A percentile compares a stretch with the other conserved stretches of the same genome.
Conservation (phyloP, 257 asterid genomes). For the Henckelia pumila region DNA sequence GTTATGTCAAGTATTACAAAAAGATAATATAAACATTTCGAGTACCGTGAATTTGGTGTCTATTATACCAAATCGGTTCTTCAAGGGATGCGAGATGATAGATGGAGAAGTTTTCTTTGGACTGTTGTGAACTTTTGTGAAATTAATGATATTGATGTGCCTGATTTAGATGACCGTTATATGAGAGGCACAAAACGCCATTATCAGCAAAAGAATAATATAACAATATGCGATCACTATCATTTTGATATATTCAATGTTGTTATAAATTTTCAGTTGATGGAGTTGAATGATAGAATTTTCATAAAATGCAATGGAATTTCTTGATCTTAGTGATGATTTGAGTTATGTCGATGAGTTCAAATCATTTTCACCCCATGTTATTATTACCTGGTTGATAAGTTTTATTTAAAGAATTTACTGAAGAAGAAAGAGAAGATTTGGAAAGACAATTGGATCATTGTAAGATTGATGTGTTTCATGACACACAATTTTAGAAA, state of each 20-base stretch:
- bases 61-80: background rate
- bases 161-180: too few relatives aligned
- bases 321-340: background rate
- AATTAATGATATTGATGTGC: too few relatives aligned
- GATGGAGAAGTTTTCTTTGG: too few relatives aligned
- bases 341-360: too few relatives aligned
- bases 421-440: background rate
- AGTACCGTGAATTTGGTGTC: background rate
- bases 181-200: too few relatives aligned
- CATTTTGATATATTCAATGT: background rate
- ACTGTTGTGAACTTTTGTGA: too few relatives aligned
- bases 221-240: too few relatives aligned
- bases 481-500: too few relatives aligned
- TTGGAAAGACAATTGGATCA: too few relatives aligned
- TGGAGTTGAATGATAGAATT: background rate
- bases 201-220: background rate
- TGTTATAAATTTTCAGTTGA: background rate
- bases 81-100: too few relatives aligned
- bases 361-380: too few relatives aligned
- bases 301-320: background rate
- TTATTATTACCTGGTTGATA: background rate
- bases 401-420: background rate
- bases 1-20: background rate
- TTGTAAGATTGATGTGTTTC: too few relatives aligned
- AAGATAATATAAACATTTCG: background rate